phyloP scores from a whole-genome alignment of 164 flowering plant species.

The Buxus sempervirens region DNA sequence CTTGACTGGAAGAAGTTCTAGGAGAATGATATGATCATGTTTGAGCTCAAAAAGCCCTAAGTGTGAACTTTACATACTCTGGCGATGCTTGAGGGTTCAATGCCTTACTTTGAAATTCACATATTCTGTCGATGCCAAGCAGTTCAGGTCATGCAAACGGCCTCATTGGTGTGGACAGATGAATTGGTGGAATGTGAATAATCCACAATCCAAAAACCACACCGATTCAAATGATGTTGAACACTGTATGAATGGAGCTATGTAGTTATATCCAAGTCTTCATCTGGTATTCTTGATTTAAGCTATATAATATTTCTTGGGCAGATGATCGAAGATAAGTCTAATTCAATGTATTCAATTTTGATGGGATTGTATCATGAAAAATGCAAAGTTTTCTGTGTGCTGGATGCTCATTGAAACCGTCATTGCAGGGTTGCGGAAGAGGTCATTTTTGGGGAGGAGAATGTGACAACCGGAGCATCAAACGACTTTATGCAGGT shows the following conservation, averaged over 20 bases:
- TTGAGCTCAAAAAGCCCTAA: not conserved
- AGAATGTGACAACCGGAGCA: constrained; percentile 96
- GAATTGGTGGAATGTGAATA: not conserved
- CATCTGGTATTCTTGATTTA: not conserved
- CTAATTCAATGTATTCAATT: not conserved
- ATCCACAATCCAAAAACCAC: not conserved
- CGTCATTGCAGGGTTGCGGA: constrained; percentile 73
- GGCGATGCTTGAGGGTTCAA: no score
- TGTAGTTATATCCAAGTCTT: not conserved
- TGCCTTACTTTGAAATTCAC: no score
- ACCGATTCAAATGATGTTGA: not conserved
- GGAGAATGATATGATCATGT: not conserved
- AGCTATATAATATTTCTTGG: not conserved
- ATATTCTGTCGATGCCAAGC: not conserved
- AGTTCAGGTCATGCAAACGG: not conserved
- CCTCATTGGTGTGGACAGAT: not conserved
- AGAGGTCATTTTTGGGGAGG: constrained; percentile 85
- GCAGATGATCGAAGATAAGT: not conserved
- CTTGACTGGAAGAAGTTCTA: not conserved
- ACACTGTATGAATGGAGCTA: no score
- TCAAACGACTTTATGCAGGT: constrained; percentile 98
- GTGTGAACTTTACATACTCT: no score
- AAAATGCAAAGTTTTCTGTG: not conserved
- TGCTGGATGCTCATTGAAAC: not conserved
- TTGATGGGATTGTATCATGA: not conserved